A percentile compares a stretch with the other conserved stretches of the same genome.
Evolutionary conservation across 306 rosid species (phyloP).

Genomic region (Benincasa hispida): DNA sequence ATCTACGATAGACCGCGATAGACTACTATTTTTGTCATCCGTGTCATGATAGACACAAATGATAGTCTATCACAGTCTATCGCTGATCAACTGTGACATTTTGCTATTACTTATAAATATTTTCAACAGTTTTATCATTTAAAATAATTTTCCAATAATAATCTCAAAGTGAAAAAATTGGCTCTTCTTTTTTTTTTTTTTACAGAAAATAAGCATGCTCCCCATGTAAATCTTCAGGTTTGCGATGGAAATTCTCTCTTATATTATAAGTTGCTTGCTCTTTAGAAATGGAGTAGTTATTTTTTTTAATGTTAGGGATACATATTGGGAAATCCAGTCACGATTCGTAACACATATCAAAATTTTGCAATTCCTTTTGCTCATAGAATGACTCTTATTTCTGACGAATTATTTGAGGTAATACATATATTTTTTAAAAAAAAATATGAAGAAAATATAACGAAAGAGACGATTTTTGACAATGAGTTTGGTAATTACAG

Average conservation of each 20-base stretch:
- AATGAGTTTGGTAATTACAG: not conserved
- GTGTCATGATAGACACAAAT: too few relatives aligned
- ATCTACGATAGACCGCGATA: too few relatives aligned
- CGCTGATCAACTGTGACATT: too few relatives aligned
- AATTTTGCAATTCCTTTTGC: slow-evolving; percentile 23
- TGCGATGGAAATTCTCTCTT: not conserved
- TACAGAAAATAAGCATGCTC: slow-evolving; percentile 37
- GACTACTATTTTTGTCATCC: too few relatives aligned
- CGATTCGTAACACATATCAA: not conserved
- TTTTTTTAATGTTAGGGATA: slow-evolving; percentile 34
- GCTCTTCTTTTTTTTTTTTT: too few relatives aligned
- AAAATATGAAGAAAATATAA: not conserved
- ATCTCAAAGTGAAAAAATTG: too few relatives aligned
- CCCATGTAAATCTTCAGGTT: slow-evolving; percentile 57
- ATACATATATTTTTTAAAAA: not conserved
- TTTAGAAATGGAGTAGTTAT: not conserved
- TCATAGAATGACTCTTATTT: slow-evolving; percentile 55
- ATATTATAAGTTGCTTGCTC: not conserved
- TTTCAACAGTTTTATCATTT: too few relatives aligned
- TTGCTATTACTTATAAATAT: too few relatives aligned
- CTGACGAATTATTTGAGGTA: slow-evolving; percentile 48
- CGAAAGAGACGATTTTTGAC: not conserved
- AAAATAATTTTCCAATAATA: too few relatives aligned
- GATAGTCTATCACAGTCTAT: too few relatives aligned
- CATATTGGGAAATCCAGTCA: slow-evolving; percentile 34